Base-by-base conservation (phyloP, 805 yeast genomes). In the Kuraishia cidri region DNA sequence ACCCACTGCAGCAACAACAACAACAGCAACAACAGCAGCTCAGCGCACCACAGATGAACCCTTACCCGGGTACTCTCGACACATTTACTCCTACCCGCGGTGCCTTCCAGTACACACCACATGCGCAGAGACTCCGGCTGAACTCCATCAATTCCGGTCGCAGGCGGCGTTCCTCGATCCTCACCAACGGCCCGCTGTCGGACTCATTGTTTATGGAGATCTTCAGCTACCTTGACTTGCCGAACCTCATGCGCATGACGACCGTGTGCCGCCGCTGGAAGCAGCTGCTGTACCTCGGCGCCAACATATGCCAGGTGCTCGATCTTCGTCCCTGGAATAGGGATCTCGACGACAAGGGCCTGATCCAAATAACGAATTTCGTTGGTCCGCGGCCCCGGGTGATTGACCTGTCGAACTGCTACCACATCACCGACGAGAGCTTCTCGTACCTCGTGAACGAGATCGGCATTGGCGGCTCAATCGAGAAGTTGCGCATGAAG, bases 391-490 rank as follows among this genome's bases (percentile, higher is more conserved):
- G 87, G 34, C 88, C 87, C 0, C 58, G 60, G 38, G 37, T 50
- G 11, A 72, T 82, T 29, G 70, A 80, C 44, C 65, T 82, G 12
- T 75, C 86, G 15, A 76, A 76, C 48, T 82, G 92, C 48, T 81
- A 75, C 58, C 88, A 82, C 49, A 62, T 82, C 6, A 79, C 88
- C 0, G 88, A 81, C 50, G 78, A 69, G 39, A 86, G 88, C 0
- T 82, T 82, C 50, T 68, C 76, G 29, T 75, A 75, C 45, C 60
- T 82, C 62, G 74, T 81, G 14, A 79, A 75, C 44, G 83, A 79
- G 42, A 66, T 79, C 34, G 87, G 87, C 2, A 74, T 78, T 43
- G 49, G 73, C 25, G 86, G 86, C 3, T 62, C 64, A 21, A 66
- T 82, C 29, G 60, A 62, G 33, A 54, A 56, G 7, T 56, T 82